These are phyloP conservation scores for Neocatenulostroma microsporum DNA, from an alignment of 2,329 filamentous ascomycete genomes.

Conservation along the genomic window DNA sequence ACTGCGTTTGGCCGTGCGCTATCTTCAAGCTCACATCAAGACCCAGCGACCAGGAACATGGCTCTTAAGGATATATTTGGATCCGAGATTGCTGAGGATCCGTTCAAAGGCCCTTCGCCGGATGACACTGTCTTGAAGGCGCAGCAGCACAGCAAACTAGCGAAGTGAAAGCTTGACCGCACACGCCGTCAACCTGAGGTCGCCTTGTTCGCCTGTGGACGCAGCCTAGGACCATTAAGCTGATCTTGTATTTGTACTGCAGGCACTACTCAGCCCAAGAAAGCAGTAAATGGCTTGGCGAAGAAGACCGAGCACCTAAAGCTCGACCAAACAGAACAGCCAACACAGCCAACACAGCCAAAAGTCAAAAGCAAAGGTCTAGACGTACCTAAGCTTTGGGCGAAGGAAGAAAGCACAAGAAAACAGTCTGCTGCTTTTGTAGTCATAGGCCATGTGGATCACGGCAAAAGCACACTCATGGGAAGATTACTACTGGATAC, in stretches of 20 bases:
- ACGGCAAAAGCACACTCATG: conserved; percentile 97
- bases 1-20: conserved; percentile 25
- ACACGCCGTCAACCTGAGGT: too few species aligned
- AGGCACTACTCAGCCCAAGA: conserved; percentile 13
- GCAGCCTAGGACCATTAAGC: too few species aligned
- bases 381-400: conserved; percentile 51
- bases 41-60: conserved; percentile 12
- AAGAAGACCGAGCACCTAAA: conserved; percentile 26
- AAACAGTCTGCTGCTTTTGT: conserved; percentile 26
- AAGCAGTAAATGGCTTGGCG: conserved; percentile 16
- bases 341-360: conserved; percentile 13
- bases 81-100: conserved; percentile 9
- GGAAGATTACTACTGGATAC: conserved; percentile 85
- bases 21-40: conserved; percentile 9
- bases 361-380: conserved; percentile 66
- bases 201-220: too few species aligned
- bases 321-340: conserved; percentile 15
- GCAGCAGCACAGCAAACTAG: conserved; percentile 26
- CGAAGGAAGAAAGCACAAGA: conserved; percentile 15
- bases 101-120: conserved; percentile 28
- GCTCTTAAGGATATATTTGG: conserved; percentile 23
- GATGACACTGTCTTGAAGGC: conserved; percentile 25
- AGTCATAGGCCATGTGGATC: conserved; percentile 77
- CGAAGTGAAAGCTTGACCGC: conserved; percentile 22
- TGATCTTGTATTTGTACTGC: background rate